Base-by-base conservation (phyloP, 352 stramenopile species). In the Pythium biforme region DNA sequence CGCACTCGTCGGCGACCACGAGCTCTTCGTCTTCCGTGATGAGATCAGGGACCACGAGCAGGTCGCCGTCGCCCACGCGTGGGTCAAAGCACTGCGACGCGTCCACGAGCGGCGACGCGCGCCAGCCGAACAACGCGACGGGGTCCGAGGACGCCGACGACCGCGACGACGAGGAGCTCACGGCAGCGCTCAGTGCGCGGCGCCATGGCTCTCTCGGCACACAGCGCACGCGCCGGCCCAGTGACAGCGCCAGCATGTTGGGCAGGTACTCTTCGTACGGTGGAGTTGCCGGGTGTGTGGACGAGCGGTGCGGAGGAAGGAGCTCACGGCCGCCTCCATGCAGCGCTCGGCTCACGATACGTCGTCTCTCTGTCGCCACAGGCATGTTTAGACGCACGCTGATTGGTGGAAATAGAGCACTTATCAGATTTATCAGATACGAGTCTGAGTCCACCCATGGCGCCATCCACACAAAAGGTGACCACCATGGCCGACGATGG, bases 11-110 rank as follows among this genome's bases (percentile, higher is more conserved):
- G 9, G 84, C 76, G 43, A 95, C 54, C 8, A 90, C 54, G 6
- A 48, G 55, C 70, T 95, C 86, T 53, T 95, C 83, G 26, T 93
- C 77, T 40, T 87, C 70, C 0, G 82, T 87, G 57, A 95, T 78
- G 27, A 93, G 70, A 48, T 93, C 76, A 37, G 81, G 60, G 70
- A 84, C 70, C 6, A 95, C 66, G 29, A 81, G 72, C 59, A 95
- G 60, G 49, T 95, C 86, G 37, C 62, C 70, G 31, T 85, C 72
- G 45, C 46, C 73, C 57, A 94, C 74, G 9, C 87, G 65, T 46
- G 69, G 65, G 26, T 94, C 86, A 4, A 55, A 52, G 63, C 80
- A 92, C 19, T 66, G 62, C 9, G 80, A 88, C 4, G 75, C 71
- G 58, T 94, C 83, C 15, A 94, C 57, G 27, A 72, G 43, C 14